Evolutionary conservation across 306 rosid species (phyloP), one percentile per base, ranked within the genome.

Genomic region (Clitoria ternatea): DNA sequence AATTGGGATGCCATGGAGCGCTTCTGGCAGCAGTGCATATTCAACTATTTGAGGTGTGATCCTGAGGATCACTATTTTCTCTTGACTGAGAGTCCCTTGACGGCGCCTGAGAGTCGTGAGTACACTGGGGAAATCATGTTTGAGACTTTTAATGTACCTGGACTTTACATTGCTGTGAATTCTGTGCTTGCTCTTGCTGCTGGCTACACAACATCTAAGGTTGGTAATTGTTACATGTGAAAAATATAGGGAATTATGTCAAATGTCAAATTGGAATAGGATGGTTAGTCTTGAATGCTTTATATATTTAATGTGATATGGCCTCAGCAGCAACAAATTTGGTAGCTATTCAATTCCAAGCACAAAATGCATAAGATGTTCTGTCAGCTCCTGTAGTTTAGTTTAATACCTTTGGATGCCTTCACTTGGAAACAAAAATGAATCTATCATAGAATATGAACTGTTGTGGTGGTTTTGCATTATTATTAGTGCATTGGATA

Each of bases 131-230:
- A 95, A 79, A 95, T 95, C 60, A 95, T 95, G 99, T 95, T 95
- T 37, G 99, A 95, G 85, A 95, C 99, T 8, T 95, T 95, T 80
- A 95, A 91, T 70, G 99, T 95, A 6, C 99, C 99, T 18, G 99
- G 99, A 49, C 96, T 95, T 71, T 95, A 91, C 72, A 91, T 95
- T 70, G 99, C 87, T 0, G 99, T 95, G 42, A 95, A 95, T 82
- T 95, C 99, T 0, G 99, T 95, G 79, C 97, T 95, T 61, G 99
- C 99, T 79, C 97, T 95, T 77, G 99, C 99, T 1, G 99, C 99
- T 11, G 99, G 99, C 29, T 95, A 95, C 86, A 95, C 99, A 1
- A 82, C 99, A 27, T 95, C 99, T 44, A 95, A 95, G 96, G 99
- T 93, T 82, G 83, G 97, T 84, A 4, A 86, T 84, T 86, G 72